These are phyloP conservation scores for Daucus carota DNA, from an alignment of 129 eudicot genomes.

Conservation along the genomic window DNA sequence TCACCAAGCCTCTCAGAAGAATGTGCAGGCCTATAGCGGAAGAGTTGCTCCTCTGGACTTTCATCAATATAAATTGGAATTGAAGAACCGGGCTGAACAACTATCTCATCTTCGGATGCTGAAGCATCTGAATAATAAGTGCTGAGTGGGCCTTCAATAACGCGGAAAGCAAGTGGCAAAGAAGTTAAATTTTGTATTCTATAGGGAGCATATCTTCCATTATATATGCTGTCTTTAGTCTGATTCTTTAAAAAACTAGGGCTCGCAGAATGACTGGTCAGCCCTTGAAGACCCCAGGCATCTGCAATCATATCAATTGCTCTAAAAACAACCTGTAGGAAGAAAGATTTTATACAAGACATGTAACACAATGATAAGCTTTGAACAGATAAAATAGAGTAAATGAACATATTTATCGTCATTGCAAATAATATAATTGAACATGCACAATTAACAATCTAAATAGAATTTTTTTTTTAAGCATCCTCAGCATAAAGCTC, in stretches of 20 bases:
- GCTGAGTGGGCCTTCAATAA: slow-evolving; percentile 41
- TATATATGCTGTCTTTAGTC: slow-evolving; percentile 30
- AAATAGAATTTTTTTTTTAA: neutral
- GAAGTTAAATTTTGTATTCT: slow-evolving; percentile 79
- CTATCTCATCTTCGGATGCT: slow-evolving; percentile 34
- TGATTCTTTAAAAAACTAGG: slow-evolving; percentile 27
- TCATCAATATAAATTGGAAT: slow-evolving; percentile 64
- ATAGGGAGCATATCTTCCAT: slow-evolving; percentile 75
- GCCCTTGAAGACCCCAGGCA: slow-evolving; percentile 36
- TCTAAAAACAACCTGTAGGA: slow-evolving; percentile 60
- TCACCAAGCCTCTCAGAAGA: slow-evolving; percentile 62
- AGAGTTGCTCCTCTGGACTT: slow-evolving; percentile 42
- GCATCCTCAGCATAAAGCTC: neutral
- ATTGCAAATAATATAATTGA: neutral
- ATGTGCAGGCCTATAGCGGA: slow-evolving; percentile 40
- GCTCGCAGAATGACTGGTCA: slow-evolving; percentile 30
- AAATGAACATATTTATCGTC: neutral
- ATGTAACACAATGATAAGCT: neutral
- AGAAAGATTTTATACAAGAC: slow-evolving; percentile 5
- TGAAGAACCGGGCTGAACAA: slow-evolving; percentile 66
- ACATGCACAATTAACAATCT: neutral
- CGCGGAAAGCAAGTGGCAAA: slow-evolving; percentile 58
- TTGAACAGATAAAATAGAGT: neutral
- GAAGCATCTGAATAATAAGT: slow-evolving; percentile 37
- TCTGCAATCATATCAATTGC: slow-evolving; percentile 66